Percentiles rank a stretch among this genome's conserved stretches.
phyloP scores from a whole-genome alignment of 495 filamentous ascomycete genomes.

The Platismatia glauca region DNA sequence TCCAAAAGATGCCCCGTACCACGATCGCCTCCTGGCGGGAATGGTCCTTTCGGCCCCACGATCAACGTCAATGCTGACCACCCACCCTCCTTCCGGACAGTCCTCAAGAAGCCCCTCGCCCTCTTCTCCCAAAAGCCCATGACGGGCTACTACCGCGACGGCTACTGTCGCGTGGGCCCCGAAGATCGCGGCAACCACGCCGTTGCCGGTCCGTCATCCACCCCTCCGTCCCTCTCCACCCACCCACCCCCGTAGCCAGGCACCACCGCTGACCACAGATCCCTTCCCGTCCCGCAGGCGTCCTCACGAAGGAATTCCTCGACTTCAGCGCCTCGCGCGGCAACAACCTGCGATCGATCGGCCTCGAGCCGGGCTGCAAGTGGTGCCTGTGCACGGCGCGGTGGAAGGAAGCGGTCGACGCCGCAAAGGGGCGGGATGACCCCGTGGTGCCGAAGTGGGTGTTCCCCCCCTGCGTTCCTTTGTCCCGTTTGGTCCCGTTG shows the following conservation, averaged over 20 bases:
- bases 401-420: slow-evolving; percentile 34
- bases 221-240: not conserved
- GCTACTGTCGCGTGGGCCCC: slow-evolving; percentile 46
- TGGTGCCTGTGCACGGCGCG: slow-evolving; percentile 50
- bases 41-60: no score
- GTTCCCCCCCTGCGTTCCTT: no score
- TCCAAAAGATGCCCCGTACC: not conserved
- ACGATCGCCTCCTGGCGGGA: no score
- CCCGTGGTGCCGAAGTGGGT: slow-evolving; percentile 26
- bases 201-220: slow-evolving; percentile 31
- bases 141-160: slow-evolving; percentile 53
- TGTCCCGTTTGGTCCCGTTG: no score
- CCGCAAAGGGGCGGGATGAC: slow-evolving; percentile 31
- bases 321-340: slow-evolving; percentile 48
- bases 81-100: slow-evolving; percentile 24
- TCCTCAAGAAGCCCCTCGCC: slow-evolving; percentile 48
- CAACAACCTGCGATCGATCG: slow-evolving; percentile 46
- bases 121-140: slow-evolving; percentile 48
- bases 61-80: no score
- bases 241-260: not conserved
- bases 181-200: slow-evolving; percentile 43
- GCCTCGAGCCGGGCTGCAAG: slow-evolving; percentile 46
- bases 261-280: no score
- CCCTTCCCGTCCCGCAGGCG: slow-evolving; percentile 21
- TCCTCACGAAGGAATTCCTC: slow-evolving; percentile 52